These are phyloP conservation scores for Parachaetomium inaequale DNA, from an alignment of 495 filamentous ascomycete genomes.

Conservation along the genomic window DNA sequence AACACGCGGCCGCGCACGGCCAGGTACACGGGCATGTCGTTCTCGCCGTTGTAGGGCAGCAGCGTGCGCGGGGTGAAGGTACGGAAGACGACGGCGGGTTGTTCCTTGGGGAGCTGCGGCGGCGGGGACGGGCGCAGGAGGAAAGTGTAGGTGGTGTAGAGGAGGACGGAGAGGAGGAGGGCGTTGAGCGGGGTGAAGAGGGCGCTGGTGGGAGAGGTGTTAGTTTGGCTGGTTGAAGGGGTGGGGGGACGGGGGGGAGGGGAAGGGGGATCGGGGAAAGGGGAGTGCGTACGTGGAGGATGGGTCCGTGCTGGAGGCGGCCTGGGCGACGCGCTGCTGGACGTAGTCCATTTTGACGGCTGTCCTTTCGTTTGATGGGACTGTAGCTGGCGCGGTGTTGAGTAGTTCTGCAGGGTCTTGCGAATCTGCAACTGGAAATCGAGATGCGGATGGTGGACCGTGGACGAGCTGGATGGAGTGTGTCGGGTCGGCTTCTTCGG, in stretches of 20 bases:
- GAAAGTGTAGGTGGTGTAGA: slow-evolving; percentile 66
- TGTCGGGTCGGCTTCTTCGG: background rate
- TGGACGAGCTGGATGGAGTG: background rate
- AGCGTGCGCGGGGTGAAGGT: slow-evolving; percentile 87
- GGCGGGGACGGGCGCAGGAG: slow-evolving; percentile 53
- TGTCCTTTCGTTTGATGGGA: background rate
- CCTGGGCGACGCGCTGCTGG: slow-evolving; percentile 51
- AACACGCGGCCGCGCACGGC: slow-evolving; percentile 83
- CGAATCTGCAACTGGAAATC: background rate
- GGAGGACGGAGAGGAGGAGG: slow-evolving; percentile 64
- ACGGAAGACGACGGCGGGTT: slow-evolving; percentile 76
- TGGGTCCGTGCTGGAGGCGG: slow-evolving; percentile 34
- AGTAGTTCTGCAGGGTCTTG: background rate
- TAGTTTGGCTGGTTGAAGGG: slow-evolving; percentile 10
- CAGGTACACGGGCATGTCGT: slow-evolving; percentile 72
- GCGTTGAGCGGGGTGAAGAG: slow-evolving; percentile 77
- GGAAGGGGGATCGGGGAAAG: slow-evolving; percentile 16
- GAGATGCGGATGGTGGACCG: background rate
- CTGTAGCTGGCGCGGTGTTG: background rate
- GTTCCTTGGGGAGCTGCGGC: slow-evolving; percentile 57
- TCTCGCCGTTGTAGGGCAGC: slow-evolving; percentile 79
- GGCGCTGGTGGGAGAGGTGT: slow-evolving; percentile 44
- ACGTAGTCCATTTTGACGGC: slow-evolving; percentile 51
- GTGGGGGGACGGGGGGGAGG: slow-evolving; percentile 19
- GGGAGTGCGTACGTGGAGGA: slow-evolving; percentile 16